A percentile compares a stretch with the other conserved stretches of the same genome.
phyloP scores from a whole-genome alignment of 805 yeast genomes.

The Grigorovia yakushimaensis region DNA sequence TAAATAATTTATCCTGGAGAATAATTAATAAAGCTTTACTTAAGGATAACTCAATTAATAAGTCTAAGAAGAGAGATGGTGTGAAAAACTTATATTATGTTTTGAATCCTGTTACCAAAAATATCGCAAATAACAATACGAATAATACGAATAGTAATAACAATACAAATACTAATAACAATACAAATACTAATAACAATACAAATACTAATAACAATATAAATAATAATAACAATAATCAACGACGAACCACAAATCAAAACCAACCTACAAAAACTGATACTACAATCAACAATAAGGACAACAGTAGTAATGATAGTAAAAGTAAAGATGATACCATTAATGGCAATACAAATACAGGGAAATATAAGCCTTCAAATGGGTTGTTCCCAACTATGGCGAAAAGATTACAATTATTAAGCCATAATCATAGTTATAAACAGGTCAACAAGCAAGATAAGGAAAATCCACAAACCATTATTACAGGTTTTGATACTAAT shows the following conservation, averaged over 20 bases:
- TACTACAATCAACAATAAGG: neutral
- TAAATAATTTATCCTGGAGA: conserved; percentile 28
- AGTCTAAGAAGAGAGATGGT: conserved; percentile 28
- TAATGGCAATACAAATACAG: neutral
- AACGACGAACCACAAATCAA: neutral
- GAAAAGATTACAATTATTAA: conserved; percentile 1
- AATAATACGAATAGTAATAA: neutral
- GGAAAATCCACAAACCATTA: conserved; percentile 5
- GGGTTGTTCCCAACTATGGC: conserved; percentile 2
- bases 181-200: neutral
- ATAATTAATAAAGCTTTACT: conserved; percentile 25
- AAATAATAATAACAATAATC: neutral
- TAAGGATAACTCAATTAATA: conserved; percentile 19
- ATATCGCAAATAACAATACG: neutral
- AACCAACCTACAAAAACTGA: neutral
- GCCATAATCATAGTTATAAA: neutral
- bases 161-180: neutral
- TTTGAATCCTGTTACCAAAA: conserved; percentile 11
- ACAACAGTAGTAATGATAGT: neutral
- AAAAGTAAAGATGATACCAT: neutral
- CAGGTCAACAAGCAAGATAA: neutral
- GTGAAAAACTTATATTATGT: conserved; percentile 27
- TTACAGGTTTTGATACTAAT: conserved; percentile 21
- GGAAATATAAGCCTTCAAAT: conserved; percentile 1
- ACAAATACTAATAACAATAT: neutral